A percentile compares a stretch with the other conserved stretches of the same genome.
Conservation (phyloP, 202 grass and related monocot genomes). For the Musa balbisiana region DNA sequence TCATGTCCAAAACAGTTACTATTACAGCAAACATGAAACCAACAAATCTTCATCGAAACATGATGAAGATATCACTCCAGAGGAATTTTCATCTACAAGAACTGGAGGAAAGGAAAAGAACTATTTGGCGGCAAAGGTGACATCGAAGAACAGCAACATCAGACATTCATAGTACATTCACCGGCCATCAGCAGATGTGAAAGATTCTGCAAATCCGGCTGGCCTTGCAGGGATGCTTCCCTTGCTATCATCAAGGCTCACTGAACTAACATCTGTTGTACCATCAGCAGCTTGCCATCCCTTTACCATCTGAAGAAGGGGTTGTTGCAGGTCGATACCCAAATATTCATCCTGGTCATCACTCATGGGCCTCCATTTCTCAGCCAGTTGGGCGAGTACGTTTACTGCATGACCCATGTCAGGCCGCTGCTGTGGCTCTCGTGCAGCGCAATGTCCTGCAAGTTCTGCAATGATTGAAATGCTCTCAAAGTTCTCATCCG, state of each 20-base stretch:
- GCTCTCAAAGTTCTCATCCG: constrained; percentile 56
- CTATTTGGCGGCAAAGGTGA: too few species aligned
- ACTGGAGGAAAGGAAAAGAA: neutral
- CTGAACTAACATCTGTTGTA: constrained; percentile 31
- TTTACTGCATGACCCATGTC: constrained; percentile 83
- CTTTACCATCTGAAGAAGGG: constrained; percentile 93
- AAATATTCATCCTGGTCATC: constrained; percentile 73
- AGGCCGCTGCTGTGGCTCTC: constrained; percentile 75
- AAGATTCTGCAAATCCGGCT: constrained; percentile 74
- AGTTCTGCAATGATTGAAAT: constrained; percentile 67
- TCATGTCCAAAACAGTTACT: neutral
- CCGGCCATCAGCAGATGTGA: constrained; percentile 52
- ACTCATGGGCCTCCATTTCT: constrained; percentile 80
- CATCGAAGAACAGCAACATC: neutral
- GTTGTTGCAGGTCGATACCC: constrained; percentile 85
- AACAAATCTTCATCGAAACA: neutral
- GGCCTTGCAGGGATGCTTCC: constrained; percentile 89
- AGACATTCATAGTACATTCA: neutral
- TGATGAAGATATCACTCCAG: neutral
- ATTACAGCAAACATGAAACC: neutral
- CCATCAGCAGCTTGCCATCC: constrained; percentile 85
- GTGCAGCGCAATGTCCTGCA: constrained; percentile 65
- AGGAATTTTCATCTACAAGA: neutral
- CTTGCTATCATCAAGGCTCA: constrained; percentile 24
- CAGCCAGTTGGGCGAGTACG: constrained; percentile 69